Evolutionary conservation across 495 filamentous ascomycete genomes (phyloP).

Genomic region (Neurospora sp.): DNA sequence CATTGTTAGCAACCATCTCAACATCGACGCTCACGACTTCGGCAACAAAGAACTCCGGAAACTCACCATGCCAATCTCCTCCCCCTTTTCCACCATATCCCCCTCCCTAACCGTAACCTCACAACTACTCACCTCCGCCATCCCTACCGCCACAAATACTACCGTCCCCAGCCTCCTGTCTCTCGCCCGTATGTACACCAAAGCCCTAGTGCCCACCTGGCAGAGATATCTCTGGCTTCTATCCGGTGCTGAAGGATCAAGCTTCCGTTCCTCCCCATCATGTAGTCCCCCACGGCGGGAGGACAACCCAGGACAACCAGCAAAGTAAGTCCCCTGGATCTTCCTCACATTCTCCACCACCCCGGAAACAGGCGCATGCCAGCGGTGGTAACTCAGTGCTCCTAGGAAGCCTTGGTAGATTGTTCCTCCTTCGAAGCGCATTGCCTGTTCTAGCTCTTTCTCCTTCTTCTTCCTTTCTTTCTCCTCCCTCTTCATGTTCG

Average conservation of each 20-base stretch:
- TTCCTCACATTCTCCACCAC: constrained; percentile 21
- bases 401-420: constrained; percentile 32
- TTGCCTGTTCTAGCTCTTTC: not conserved
- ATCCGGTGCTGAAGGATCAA: not conserved
- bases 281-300: not conserved
- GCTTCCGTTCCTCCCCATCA: not conserved
- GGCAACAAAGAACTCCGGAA: not conserved
- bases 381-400: constrained; percentile 39
- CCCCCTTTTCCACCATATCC: not conserved
- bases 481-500: not conserved
- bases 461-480: not conserved
- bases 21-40: not conserved
- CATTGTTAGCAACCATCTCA: not conserved
- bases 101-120: not conserved
- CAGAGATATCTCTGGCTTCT: not conserved
- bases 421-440: constrained; percentile 26
- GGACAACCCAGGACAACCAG: not conserved
- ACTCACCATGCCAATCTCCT: not conserved
- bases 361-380: constrained; percentile 34
- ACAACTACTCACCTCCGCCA: not conserved
- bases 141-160: not conserved
- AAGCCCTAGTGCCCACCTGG: not conserved
- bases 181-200: not conserved
- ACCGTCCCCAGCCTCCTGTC: not conserved
- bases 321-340: constrained; percentile 24